A percentile compares a stretch with the other conserved stretches of the same genome.
phyloP scores from a whole-genome alignment of 2,329 filamentous ascomycete genomes.

The Cladophialophora immunda region DNA sequence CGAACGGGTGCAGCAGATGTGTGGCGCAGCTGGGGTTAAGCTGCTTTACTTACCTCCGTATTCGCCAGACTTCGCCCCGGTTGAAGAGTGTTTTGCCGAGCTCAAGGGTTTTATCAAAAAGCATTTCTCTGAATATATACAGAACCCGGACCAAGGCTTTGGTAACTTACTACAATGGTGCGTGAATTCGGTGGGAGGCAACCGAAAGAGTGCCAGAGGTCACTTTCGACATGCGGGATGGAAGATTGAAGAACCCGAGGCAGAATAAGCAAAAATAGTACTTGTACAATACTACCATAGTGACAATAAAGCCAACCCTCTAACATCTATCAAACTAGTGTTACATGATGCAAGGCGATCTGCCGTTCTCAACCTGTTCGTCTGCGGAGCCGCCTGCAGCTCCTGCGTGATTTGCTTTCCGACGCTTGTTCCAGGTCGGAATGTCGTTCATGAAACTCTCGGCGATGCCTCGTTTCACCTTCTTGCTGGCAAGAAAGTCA shows the following conservation, averaged over 20 bases:
- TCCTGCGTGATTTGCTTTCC: neutral
- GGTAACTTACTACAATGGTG: conserved; percentile 44
- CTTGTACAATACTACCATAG: neutral
- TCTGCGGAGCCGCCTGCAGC: no score
- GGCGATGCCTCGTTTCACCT: conserved; percentile 1
- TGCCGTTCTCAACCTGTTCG: neutral
- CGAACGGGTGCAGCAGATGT: conserved; percentile 45
- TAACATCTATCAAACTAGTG: neutral
- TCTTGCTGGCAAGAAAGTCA: conserved; percentile 4
- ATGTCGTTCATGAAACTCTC: neutral
- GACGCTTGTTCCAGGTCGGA: neutral
- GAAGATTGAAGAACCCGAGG: conserved; percentile 17
- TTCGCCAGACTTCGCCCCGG: conserved; percentile 49
- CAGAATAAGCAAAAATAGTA: neutral
- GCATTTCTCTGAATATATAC: conserved; percentile 42
- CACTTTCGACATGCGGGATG: conserved; percentile 27
- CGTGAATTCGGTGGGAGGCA: conserved; percentile 19
- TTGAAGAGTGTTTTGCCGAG: conserved; percentile 50
- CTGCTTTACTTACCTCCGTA: conserved; percentile 48
- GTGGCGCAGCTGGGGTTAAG: conserved; percentile 45
- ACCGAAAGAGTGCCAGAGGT: conserved; percentile 19
- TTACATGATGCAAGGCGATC: neutral
- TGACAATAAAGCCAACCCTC: neutral
- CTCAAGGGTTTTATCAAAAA: conserved; percentile 48
- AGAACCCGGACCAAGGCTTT: conserved; percentile 41